Percentiles rank a stretch among this genome's conserved stretches.
phyloP scores from a whole-genome alignment of 257 asterid genomes.

The Solanum habrochaites region DNA sequence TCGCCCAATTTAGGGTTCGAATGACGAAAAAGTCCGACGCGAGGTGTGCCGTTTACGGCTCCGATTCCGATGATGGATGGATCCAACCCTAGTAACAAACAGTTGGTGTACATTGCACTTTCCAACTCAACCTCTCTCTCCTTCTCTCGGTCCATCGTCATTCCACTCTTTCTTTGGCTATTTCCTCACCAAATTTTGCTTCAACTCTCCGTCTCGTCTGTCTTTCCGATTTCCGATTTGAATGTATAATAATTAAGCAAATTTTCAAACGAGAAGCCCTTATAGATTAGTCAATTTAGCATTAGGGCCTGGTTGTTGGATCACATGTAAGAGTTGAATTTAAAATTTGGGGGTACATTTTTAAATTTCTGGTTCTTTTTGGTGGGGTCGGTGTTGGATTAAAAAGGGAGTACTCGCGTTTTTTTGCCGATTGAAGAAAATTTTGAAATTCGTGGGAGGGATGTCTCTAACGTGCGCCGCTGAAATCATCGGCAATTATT shows the following conservation, averaged over 20 bases:
- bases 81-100: constrained; percentile 93
- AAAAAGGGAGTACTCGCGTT: constrained; percentile 9
- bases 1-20: constrained; percentile 98
- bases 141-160: constrained; percentile 99
- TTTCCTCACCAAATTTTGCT: not conserved
- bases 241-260: not conserved
- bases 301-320: not conserved
- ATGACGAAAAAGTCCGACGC: constrained; percentile 92
- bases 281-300: not conserved
- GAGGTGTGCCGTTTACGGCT: constrained; percentile 71
- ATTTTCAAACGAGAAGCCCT: not conserved
- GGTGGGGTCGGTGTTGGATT: constrained; percentile 19
- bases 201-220: not conserved
- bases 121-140: constrained; percentile 98
- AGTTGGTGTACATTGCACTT: constrained; percentile 99
- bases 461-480: constrained; percentile 32
- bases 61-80: constrained; percentile 86
- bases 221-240: not conserved
- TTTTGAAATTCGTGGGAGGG: constrained; percentile 27
- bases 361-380: not conserved
- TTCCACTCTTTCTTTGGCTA: constrained; percentile 14
- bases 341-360: not conserved
- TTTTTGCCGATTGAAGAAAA: not conserved
- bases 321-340: not conserved
- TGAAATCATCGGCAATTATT: constrained; percentile 1